A percentile compares a stretch with the other conserved stretches of the same genome.
Conservation (phyloP, 192 early-diverging fungal species). For the Backusella parvicylindrica region DNA sequence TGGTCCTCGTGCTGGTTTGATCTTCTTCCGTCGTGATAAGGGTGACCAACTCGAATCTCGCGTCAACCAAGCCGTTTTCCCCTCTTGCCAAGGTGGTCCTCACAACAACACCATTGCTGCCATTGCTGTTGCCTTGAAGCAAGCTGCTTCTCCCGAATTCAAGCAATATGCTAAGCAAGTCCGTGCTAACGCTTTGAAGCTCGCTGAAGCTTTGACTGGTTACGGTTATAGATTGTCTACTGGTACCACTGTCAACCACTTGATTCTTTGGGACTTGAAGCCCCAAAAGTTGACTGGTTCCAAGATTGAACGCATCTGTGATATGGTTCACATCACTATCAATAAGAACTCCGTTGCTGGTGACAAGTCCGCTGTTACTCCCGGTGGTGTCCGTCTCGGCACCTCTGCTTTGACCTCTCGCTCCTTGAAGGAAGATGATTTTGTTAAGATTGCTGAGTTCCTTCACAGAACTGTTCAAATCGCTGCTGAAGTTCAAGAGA, state of each 20-base stretch:
- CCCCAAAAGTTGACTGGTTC: constrained; percentile 88
- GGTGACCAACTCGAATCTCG: constrained; percentile 90
- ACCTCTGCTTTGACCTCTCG: constrained; percentile 95
- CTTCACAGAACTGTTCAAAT: constrained; percentile 93
- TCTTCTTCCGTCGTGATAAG: constrained; percentile 93
- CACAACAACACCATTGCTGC: constrained; percentile 99
- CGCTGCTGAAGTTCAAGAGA: constrained; percentile 78
- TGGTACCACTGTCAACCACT: constrained; percentile 97
- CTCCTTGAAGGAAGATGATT: constrained; percentile 95
- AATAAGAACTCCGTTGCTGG: constrained; percentile 99
- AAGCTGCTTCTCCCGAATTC: constrained; percentile 92
- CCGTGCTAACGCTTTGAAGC: constrained; percentile 85
- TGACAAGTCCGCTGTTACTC: constrained; percentile 91
- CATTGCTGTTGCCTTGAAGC: constrained; percentile 97
- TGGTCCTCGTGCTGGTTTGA: constrained; percentile 97
- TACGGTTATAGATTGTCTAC: constrained; percentile 94
- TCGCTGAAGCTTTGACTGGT: constrained; percentile 71
- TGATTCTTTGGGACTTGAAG: constrained; percentile 97
- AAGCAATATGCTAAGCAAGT: constrained; percentile 95
- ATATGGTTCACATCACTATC: constrained; percentile 94
- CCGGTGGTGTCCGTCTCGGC: constrained; percentile 97
- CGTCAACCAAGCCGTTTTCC: constrained; percentile 99
- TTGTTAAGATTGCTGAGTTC: constrained; percentile 94
- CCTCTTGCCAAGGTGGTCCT: constrained; percentile 98
- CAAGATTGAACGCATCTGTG: constrained; percentile 99